Percentiles rank a stretch among this genome's conserved stretches.
Conservation (phyloP, 805 yeast species). For the Wickerhamiella shivajii region DNA sequence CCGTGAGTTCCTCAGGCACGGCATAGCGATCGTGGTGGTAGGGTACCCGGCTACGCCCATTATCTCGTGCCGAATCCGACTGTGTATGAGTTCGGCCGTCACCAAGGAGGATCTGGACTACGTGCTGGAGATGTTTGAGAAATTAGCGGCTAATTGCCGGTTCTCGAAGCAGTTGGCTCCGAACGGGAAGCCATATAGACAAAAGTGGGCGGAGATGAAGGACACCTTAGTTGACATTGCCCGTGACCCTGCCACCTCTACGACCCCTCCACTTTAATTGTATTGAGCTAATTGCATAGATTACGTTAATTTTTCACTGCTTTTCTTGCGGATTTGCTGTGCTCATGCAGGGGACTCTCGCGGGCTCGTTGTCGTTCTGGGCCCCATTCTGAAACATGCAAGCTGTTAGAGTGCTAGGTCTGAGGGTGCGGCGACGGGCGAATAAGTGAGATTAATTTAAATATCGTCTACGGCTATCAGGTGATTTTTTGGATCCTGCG, state of each 20-base stretch:
- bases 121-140: constrained; percentile 30
- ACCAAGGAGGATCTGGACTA: constrained; percentile 85
- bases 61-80: constrained; percentile 75
- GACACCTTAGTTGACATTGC: constrained; percentile 19
- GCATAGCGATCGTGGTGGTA: constrained; percentile 88
- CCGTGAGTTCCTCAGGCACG: constrained; percentile 59
- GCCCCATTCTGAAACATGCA: too few species aligned
- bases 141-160: constrained; percentile 37
- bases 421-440: too few species aligned
- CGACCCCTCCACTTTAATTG: constrained; percentile 2
- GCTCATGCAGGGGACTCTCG: too few species aligned
- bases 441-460: too few species aligned
- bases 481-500: too few species aligned
- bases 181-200: constrained; percentile 12
- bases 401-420: too few species aligned
- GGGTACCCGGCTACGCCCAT: constrained; percentile 97
- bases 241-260: constrained; percentile 17
- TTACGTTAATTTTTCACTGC: too few species aligned
- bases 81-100: constrained; percentile 82
- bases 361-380: too few species aligned
- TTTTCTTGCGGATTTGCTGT: too few species aligned
- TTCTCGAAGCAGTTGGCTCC: constrained; percentile 15
- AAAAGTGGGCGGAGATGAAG: constrained; percentile 18
- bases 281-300: too few species aligned
- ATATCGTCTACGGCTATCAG: too few species aligned